These are phyloP conservation scores for Nitzschia palea DNA, from an alignment of 108 stramenopile species.

Conservation along the genomic window DNA sequence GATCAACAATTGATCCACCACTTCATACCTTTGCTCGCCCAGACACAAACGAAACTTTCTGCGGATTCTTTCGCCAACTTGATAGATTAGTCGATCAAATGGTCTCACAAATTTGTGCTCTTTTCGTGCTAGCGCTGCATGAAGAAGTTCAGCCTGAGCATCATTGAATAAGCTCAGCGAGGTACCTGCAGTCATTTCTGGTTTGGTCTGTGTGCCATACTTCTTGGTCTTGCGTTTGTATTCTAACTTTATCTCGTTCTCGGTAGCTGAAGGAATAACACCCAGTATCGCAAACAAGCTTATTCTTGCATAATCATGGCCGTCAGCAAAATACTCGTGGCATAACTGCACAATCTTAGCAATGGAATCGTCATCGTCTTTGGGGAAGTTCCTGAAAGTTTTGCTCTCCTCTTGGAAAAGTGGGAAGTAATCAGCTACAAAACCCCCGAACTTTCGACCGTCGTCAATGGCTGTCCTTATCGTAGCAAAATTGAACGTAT, in stretches of 20 bases:
- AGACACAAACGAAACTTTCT: constrained; percentile 24
- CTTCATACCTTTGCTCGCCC: constrained; percentile 49
- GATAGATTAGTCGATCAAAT: constrained; percentile 40
- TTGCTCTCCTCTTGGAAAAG: constrained; percentile 40
- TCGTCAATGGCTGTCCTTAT: constrained; percentile 23
- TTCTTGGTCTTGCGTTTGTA: too few species aligned
- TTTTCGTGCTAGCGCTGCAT: not conserved
- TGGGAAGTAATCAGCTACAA: constrained; percentile 42
- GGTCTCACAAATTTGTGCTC: constrained; percentile 7
- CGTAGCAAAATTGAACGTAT: constrained; percentile 31
- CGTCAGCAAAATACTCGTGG: constrained; percentile 38
- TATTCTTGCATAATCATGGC: constrained; percentile 44
- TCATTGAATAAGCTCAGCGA: too few species aligned
- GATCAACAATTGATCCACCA: constrained; percentile 35
- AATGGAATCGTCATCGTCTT: constrained; percentile 43
- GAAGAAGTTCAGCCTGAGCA: constrained; percentile 39
- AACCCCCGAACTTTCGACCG: constrained; percentile 35
- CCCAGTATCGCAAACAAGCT: constrained; percentile 46
- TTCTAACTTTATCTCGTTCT: constrained; percentile 45
- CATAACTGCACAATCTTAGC: constrained; percentile 32
- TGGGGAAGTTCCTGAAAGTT: not conserved
- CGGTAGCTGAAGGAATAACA: constrained; percentile 43
- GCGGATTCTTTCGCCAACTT: constrained; percentile 30
- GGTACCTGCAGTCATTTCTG: too few species aligned
- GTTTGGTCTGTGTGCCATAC: too few species aligned